These are phyloP conservation scores for Globisporangium perplexum DNA, from an alignment of 352 stramenopile genomes.

Conservation along the genomic window DNA sequence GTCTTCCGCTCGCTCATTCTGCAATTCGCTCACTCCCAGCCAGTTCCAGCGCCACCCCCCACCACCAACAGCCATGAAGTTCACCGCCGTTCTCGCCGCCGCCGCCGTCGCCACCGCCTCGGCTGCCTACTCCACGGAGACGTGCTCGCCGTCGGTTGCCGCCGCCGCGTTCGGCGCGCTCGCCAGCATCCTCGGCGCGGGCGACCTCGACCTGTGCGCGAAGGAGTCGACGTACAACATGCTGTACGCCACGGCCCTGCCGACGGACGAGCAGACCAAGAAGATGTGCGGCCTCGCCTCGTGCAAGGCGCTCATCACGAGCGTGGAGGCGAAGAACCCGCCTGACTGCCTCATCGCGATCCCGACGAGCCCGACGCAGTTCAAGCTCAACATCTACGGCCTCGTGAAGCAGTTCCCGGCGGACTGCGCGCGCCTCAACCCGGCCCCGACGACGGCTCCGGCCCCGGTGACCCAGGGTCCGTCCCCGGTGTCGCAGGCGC, in stretches of 20 bases:
- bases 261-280: constrained; percentile 23
- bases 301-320: constrained; percentile 30
- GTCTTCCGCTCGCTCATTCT: background rate
- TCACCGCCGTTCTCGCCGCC: constrained; percentile 17
- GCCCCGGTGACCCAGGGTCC: background rate
- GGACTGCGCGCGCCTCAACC: constrained; percentile 10
- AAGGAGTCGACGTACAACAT: constrained; percentile 30
- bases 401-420: constrained; percentile 51
- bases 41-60: constrained; percentile 1
- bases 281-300: constrained; percentile 27
- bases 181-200: constrained; percentile 11
- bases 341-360: constrained; percentile 33
- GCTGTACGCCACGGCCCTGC: constrained; percentile 22
- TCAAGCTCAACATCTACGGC: constrained; percentile 31
- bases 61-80: background rate
- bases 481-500: background rate
- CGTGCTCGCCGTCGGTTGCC: constrained; percentile 17
- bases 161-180: constrained; percentile 20
- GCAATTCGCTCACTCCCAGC: constrained; percentile 1
- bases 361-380: constrained; percentile 27
- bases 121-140: background rate
- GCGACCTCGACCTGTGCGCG: constrained; percentile 17
- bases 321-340: constrained; percentile 20
- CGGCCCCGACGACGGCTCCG: background rate
- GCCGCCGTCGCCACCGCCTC: constrained; percentile 20